Evolutionary conservation across 2,329 filamentous ascomycete genomes (phyloP), one percentile per base, ranked within the genome.

Genomic region (Colletotrichum sp.): DNA sequence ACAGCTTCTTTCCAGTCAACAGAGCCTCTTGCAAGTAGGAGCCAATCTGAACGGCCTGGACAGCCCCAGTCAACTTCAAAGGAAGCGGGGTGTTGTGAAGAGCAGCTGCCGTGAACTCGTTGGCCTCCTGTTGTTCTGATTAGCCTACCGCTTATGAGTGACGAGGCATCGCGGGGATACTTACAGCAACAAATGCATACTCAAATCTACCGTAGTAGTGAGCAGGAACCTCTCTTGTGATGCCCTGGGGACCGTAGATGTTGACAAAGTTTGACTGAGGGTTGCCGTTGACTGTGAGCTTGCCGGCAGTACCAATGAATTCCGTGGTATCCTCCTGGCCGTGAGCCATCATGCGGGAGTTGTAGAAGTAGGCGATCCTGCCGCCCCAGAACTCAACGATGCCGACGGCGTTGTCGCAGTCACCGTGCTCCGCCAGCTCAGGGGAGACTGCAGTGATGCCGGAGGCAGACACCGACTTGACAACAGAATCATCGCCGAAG

Each of bases 241-340:
- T 86, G 6, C 90, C 90, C 3, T 79, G 84, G 0, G 85, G 66
- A 75, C 90, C 85, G 78, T 90, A 87, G 62, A 89, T 83, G 74
- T 91, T 88, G 36, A 93, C 87, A 24, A 92, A 83, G 71, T 89
- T 89, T 2, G 81, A 82, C 64, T 84, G 83, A 4, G 91, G 91
- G 76, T 91, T 88, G 6, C 84, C 86, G 77, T 93, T 93, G 75
- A 93, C 85, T 3, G 86, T 83, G 8, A 93, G 78, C 80, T 93
- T 93, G 54, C 92, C 91, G 77, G 88, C 86, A 2, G 92, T 93
- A 18, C 91, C 92, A 69, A 93, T 91, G 74, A 93, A 88, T 82
- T 93, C 91, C 0, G 91, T 92, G 70, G 87, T 89, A 79, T 93
- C 92, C 75, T 93, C 89, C 80, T 93, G 91, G 0, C 92, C 92